Percentiles rank a stretch among this genome's conserved stretches.
Evolutionary conservation across 2,329 filamentous ascomycete species (phyloP).

Genomic region (Domatiomyces catenatus): DNA sequence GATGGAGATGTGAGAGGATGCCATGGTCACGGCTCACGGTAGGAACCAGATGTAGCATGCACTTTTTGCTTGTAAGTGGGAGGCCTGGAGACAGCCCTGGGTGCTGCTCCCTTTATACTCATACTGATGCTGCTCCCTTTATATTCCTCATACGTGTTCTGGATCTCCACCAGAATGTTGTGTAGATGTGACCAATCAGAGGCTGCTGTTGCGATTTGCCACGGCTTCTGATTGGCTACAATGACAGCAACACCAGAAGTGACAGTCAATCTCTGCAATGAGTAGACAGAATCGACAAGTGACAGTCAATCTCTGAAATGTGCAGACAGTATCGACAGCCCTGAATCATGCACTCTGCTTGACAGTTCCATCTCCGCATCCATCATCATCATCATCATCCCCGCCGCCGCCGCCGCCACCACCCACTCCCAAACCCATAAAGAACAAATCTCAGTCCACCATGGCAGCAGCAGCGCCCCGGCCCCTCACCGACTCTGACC

Average conservation of each 20-base stretch:
- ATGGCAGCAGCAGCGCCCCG: too few relatives aligned
- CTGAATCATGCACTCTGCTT: too few relatives aligned
- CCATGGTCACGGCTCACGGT: not conserved
- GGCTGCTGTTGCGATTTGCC: not conserved
- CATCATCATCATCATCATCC: too few relatives aligned
- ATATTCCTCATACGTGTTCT: not conserved
- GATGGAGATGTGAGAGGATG: constrained; percentile 4
- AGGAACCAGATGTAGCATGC: not conserved
- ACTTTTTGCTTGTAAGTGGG: not conserved
- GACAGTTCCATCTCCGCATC: too few relatives aligned
- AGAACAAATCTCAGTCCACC: too few relatives aligned
- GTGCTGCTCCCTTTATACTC: too few relatives aligned
- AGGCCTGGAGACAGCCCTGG: not conserved
- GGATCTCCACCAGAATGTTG: not conserved
- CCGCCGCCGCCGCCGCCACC: too few relatives aligned
- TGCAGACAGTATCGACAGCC: too few relatives aligned
- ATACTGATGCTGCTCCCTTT: not conserved
- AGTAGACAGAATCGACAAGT: too few relatives aligned
- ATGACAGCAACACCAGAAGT: not conserved
- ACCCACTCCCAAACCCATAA: too few relatives aligned
- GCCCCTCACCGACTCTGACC: constrained; percentile 6
- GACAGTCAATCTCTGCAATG: too few relatives aligned
- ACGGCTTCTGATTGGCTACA: not conserved
- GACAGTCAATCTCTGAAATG: too few relatives aligned
- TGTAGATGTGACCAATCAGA: not conserved